These are phyloP conservation scores for Talaromyces sp. DNA, from an alignment of 2,329 filamentous ascomycete species.

Conservation along the genomic window DNA sequence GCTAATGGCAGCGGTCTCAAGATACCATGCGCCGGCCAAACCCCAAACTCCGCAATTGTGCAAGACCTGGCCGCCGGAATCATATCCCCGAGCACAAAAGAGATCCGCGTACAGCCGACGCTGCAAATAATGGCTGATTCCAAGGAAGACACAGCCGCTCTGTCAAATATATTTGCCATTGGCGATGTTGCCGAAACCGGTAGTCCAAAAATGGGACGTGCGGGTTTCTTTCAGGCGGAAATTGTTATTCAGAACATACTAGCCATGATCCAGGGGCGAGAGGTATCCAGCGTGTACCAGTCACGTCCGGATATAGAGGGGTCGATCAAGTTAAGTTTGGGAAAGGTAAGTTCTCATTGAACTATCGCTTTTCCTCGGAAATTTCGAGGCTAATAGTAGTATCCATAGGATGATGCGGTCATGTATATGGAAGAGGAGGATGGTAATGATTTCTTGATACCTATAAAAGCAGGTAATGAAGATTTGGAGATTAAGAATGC, in stretches of 20 bases:
- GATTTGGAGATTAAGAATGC: conserved; percentile 3
- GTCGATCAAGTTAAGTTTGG: not conserved
- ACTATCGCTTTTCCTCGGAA: not conserved
- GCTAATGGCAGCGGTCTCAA: not conserved
- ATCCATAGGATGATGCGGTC: not conserved
- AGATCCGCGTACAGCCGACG: not conserved
- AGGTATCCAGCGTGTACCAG: not conserved
- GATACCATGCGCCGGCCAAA: conserved; percentile 3
- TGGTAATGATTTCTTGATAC: not conserved
- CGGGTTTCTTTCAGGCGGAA: conserved; percentile 5
- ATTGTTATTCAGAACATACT: conserved; percentile 1
- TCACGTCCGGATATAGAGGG: not conserved
- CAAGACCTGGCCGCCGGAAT: not conserved
- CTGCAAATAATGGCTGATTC: not conserved
- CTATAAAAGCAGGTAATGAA: not conserved
- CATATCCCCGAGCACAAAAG: not conserved
- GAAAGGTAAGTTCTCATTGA: not conserved
- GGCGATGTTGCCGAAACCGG: conserved; percentile 6
- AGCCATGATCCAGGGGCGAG: not conserved
- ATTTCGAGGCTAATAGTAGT: not conserved
- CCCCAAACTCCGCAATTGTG: not conserved
- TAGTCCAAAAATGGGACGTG: not conserved
- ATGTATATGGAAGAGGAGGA: not conserved
- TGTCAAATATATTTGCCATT: conserved; percentile 2
- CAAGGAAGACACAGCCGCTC: not conserved